Conservation (phyloP, 2,329 filamentous ascomycete species). For the Hypoxylon sp. region DNA sequence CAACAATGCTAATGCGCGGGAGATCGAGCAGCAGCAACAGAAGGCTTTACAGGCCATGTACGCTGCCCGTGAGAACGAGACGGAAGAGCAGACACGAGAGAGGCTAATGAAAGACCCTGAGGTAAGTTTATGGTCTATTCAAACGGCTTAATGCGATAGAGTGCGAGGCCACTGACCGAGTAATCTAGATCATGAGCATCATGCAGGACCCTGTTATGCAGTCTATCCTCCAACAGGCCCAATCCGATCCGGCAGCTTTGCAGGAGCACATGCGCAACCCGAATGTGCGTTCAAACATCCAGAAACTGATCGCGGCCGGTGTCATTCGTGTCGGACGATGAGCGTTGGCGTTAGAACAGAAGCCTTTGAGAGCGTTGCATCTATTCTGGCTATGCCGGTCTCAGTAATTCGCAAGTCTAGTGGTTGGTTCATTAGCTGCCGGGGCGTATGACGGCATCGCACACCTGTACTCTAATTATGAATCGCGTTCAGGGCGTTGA, state of each 20-base stretch:
- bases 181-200: conserved; percentile 81
- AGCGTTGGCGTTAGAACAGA: conserved; percentile 18
- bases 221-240: conserved; percentile 95
- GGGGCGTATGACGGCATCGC: conserved; percentile 17
- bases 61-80: conserved; percentile 90
- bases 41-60: conserved; percentile 95
- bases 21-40: conserved; percentile 94
- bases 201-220: conserved; percentile 99
- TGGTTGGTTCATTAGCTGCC: conserved; percentile 1
- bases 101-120: conserved; percentile 91
- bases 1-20: conserved; percentile 82
- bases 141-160: no score
- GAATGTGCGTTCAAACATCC: conserved; percentile 85
- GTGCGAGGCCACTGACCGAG: conserved; percentile 12
- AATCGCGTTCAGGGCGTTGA: conserved; percentile 37
- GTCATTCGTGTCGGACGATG: conserved; percentile 81
- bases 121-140: conserved; percentile 65
- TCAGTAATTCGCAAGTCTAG: conserved; percentile 7
- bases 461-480: conserved; percentile 32
- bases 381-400: neutral
- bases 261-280: conserved; percentile 98
- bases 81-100: conserved; percentile 94
- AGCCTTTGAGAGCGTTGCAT: neutral
- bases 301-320: conserved; percentile 93
- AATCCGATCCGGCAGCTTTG: conserved; percentile 90